These are phyloP conservation scores for Plasmodium fragile DNA, from an alignment of 169 alveolate genomes.

Conservation along the genomic window DNA sequence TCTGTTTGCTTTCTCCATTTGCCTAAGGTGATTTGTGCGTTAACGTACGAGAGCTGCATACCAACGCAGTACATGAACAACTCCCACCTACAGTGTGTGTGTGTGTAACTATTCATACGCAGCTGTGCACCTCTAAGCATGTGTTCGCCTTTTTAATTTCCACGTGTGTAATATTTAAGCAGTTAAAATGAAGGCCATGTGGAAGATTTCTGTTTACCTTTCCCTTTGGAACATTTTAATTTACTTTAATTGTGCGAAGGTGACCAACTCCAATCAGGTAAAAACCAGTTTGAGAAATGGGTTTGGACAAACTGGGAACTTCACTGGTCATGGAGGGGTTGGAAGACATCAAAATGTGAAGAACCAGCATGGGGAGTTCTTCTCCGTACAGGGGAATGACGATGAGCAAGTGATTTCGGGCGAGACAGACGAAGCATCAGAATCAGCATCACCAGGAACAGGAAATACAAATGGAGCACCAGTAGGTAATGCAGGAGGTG, in stretches of 20 bases:
- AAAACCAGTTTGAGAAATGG: conserved; percentile 1
- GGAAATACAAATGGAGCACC: too few species aligned
- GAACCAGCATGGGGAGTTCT: background rate
- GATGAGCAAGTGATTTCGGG: background rate
- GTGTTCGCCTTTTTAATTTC: background rate
- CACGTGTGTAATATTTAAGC: background rate
- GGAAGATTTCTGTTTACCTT: background rate
- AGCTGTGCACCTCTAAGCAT: background rate
- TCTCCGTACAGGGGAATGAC: background rate
- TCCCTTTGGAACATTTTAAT: background rate
- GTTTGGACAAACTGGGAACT: background rate
- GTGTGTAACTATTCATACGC: background rate
- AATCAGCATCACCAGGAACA: too few species aligned
- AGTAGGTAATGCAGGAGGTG: too few species aligned
- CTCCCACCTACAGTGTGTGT: background rate
- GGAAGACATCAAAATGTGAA: background rate
- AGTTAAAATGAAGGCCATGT: background rate
- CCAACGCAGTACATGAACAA: background rate
- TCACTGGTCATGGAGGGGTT: background rate
- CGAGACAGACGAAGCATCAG: too few species aligned
- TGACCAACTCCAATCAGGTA: background rate
- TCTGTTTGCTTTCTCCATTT: background rate
- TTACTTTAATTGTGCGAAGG: background rate
- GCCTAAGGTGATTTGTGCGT: background rate
- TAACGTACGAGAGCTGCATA: background rate